Evolutionary conservation across 2,329 filamentous ascomycete species (phyloP).

Genomic region (Colletotrichum lindemuthianum): DNA sequence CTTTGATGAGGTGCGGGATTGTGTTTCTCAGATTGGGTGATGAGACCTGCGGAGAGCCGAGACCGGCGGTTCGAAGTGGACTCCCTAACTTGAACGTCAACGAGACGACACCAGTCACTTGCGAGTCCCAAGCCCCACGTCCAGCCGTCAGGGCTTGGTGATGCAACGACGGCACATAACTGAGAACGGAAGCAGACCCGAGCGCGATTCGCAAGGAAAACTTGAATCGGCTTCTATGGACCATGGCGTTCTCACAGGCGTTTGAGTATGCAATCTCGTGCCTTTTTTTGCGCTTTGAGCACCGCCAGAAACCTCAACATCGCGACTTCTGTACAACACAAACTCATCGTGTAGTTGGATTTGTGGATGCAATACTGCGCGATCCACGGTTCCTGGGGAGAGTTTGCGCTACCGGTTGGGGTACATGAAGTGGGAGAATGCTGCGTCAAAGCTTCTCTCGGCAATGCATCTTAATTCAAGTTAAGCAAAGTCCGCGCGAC

Average conservation of each 20-base stretch:
- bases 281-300: too few relatives aligned
- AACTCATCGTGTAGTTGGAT: not conserved
- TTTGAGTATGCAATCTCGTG: too few relatives aligned
- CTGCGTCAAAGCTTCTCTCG: conserved; percentile 29
- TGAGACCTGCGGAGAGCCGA: conserved; percentile 17
- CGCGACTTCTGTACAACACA: not conserved
- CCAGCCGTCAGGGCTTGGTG: conserved; percentile 20
- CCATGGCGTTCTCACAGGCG: too few relatives aligned
- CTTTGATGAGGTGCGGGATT: conserved; percentile 30
- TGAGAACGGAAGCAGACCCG: conserved; percentile 1
- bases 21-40: conserved; percentile 25
- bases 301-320: too few relatives aligned
- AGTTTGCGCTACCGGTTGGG: conserved; percentile 15
- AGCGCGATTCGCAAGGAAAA: conserved; percentile 2
- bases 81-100: conserved; percentile 1
- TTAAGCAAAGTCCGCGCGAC: conserved; percentile 11
- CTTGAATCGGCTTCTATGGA: too few relatives aligned
- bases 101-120: not conserved
- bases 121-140: conserved; percentile 10
- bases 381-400: not conserved
- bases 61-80: conserved; percentile 15
- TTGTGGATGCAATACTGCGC: not conserved
- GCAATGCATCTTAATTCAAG: conserved; percentile 19
- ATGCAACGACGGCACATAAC: conserved; percentile 33
- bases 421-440: conserved; percentile 19